phyloP scores from a whole-genome alignment of 2,329 filamentous ascomycete species.

The Chaetomium globosum region DNA sequence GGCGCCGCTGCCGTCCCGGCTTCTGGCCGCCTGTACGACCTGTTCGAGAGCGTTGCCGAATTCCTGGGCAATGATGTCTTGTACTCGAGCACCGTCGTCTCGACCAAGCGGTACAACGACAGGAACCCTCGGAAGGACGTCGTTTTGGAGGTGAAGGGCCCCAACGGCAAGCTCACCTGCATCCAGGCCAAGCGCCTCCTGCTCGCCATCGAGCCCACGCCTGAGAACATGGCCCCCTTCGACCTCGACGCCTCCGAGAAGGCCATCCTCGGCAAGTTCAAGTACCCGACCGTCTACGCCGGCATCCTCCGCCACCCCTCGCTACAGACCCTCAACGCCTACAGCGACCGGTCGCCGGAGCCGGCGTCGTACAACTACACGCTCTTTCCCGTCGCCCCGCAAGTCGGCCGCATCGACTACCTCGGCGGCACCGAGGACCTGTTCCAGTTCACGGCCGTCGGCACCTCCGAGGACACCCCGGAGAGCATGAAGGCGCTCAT shows the following conservation, averaged over 20 bases:
- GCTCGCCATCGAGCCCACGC: slow-evolving; percentile 42
- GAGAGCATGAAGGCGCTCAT: slow-evolving; percentile 22
- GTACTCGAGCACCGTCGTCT: slow-evolving; percentile 43
- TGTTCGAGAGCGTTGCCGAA: slow-evolving; percentile 45
- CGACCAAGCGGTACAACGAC: slow-evolving; percentile 28
- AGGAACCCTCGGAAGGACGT: slow-evolving; percentile 7
- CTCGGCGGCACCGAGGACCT: slow-evolving; percentile 24
- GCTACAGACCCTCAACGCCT: slow-evolving; percentile 26
- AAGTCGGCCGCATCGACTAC: slow-evolving; percentile 32
- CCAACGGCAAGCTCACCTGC: slow-evolving; percentile 26
- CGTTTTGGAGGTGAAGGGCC: slow-evolving; percentile 16
- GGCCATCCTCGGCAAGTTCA: slow-evolving; percentile 23
- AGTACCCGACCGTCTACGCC: slow-evolving; percentile 32
- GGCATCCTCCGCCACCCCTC: slow-evolving; percentile 31
- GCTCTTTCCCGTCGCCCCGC: slow-evolving; percentile 24
- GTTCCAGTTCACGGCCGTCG: slow-evolving; percentile 26
- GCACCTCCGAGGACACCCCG: slow-evolving; percentile 16
- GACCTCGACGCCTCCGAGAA: slow-evolving; percentile 37
- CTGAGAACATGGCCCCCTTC: slow-evolving; percentile 40
- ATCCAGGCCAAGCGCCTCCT: slow-evolving; percentile 43
- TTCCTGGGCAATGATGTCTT: slow-evolving; percentile 45
- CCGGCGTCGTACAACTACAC: slow-evolving; percentile 24
- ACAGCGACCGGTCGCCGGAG: slow-evolving; percentile 17
- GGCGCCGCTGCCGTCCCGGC: slow-evolving; percentile 40
- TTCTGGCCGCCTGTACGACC: slow-evolving; percentile 45